Evolutionary conservation across 495 filamentous ascomycete genomes (phyloP), one percentile per base, ranked within the genome.

Genomic region (Chaetomium fimeti): DNA sequence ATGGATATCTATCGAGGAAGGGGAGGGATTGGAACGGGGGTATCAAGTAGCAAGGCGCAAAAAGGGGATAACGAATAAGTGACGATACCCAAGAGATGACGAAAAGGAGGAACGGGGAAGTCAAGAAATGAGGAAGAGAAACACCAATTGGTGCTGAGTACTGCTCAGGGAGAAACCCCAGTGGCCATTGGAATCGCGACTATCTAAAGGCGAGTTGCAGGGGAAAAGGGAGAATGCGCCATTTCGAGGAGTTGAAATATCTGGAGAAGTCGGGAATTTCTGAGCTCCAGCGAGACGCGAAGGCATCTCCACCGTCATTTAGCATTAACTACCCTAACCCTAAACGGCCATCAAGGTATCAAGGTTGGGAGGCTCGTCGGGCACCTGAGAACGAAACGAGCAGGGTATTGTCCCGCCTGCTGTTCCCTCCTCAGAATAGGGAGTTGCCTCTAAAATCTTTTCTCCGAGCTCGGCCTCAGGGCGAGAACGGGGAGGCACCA

Each of bases 191-290:
- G 60, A 16, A 25, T 51, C 54, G 61, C 28, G 20, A 5, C 18
- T 20, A 42, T 40, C 18, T 51, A 48, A 20, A 60, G 13, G 55
- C 36, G 43, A 27, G 56, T 27, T 48, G 52, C 53, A 49, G 48
- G 49, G 47, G 49, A 28, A 24, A 25, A 61, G 53, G 57, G 43
- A 28, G 24, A 60, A 68, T 66, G 71, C 66, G 71, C 64, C 68
- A 73, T 71, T 69, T 71, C 52, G 66, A 45, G 63, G 63, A 25
- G 27, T 40, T 36, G 36, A 27, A 27, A 25, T 16, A 27, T 53
- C 45, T 60, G 29, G 59, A 36, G 58, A 18, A 18, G 43, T 52
- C 49, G 47, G 20, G 24, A 57, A 57, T 57, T 58, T 60, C 60
- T 11, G 51, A 45, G 47, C 32, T 58, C 60, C n/a, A 28, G 52